A percentile compares a stretch with the other conserved stretches of the same genome.
phyloP scores from a whole-genome alignment of 495 filamentous ascomycete genomes.

The Aspergillus saccharolyticus region DNA sequence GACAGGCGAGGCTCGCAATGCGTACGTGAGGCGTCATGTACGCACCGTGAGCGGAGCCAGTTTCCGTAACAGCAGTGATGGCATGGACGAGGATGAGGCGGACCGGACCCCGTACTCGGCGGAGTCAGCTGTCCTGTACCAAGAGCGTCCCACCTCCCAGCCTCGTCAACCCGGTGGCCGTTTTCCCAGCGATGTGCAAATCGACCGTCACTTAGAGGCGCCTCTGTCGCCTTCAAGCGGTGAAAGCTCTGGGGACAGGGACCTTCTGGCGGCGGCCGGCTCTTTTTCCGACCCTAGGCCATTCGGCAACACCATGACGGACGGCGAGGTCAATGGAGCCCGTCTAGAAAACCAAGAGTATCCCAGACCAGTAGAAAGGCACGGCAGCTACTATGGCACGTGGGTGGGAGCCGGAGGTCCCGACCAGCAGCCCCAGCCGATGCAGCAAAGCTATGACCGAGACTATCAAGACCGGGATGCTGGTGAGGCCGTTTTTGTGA shows the following conservation, averaged over 20 bases:
- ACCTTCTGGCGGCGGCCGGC: slow-evolving; percentile 54
- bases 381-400: slow-evolving; percentile 41
- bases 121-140: slow-evolving; percentile 42
- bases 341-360: not conserved
- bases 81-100: slow-evolving; percentile 84
- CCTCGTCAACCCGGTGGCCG: slow-evolving; percentile 76
- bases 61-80: slow-evolving; percentile 64
- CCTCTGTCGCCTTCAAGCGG: slow-evolving; percentile 72
- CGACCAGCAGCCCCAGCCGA: slow-evolving; percentile 22
- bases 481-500: slow-evolving; percentile 17
- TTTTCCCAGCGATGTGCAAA: slow-evolving; percentile 81
- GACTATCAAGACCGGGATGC: slow-evolving; percentile 19
- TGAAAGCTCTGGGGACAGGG: slow-evolving; percentile 60
- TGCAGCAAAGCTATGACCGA: slow-evolving; percentile 7
- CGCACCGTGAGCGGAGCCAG: slow-evolving; percentile 69
- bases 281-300: slow-evolving; percentile 46
- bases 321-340: slow-evolving; percentile 11
- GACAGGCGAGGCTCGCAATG: slow-evolving; percentile 82
- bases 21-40: slow-evolving; percentile 74
- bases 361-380: slow-evolving; percentile 22
- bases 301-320: slow-evolving; percentile 17
- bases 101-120: slow-evolving; percentile 66
- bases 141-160: slow-evolving; percentile 44
- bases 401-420: slow-evolving; percentile 36
- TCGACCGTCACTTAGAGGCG: slow-evolving; percentile 73